Conservation (phyloP, 2,329 filamentous ascomycete species). For the Capronia coronata region DNA sequence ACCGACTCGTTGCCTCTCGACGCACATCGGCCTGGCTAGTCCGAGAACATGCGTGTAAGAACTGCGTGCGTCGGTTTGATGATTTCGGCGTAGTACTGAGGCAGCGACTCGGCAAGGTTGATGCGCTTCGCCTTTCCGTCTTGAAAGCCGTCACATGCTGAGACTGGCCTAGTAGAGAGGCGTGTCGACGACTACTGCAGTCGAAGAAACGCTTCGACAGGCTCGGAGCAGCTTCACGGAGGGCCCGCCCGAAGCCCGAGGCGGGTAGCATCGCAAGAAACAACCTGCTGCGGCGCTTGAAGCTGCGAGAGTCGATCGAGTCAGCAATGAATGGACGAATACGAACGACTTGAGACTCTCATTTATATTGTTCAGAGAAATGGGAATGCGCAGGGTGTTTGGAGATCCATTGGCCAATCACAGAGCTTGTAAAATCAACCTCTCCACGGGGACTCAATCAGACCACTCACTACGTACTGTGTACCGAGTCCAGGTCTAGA, state of each 20-base stretch:
- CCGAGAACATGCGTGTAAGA: neutral
- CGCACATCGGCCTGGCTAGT: neutral
- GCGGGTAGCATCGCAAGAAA: slow-evolving; percentile 15
- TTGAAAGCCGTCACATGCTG: neutral
- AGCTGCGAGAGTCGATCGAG: neutral
- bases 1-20: neutral
- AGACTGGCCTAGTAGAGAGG: slow-evolving; percentile 1
- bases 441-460: neutral
- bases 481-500: neutral
- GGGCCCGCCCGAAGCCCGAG: slow-evolving; percentile 20
- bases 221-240: slow-evolving; percentile 24
- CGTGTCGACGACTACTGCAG: slow-evolving; percentile 12
- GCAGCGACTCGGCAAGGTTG: neutral
- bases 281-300: too few species aligned
- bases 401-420: slow-evolving; percentile 3
- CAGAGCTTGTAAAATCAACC: neutral
- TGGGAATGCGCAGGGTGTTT: neutral
- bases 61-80: neutral
- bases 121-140: neutral
- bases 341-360: neutral
- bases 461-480: neutral
- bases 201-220: slow-evolving; percentile 26
- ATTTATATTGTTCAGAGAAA: neutral
- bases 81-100: slow-evolving; percentile 1
- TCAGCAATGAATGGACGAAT: neutral